phyloP scores from a whole-genome alignment of 2,329 filamentous ascomycete genomes.

The Paraphoma sp. region DNA sequence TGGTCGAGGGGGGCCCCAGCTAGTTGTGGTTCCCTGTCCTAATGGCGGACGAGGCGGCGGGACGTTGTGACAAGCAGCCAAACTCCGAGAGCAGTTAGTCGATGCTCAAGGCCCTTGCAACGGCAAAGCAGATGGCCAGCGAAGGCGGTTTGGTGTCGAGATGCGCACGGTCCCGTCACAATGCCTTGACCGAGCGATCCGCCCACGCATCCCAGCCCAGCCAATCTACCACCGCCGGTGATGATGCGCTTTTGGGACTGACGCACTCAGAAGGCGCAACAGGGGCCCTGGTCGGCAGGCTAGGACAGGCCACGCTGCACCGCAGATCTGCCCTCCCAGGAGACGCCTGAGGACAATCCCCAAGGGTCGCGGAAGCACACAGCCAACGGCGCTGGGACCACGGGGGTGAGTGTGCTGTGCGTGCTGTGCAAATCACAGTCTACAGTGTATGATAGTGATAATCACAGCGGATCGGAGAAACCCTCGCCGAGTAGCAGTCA shows the following conservation, averaged over 20 bases:
- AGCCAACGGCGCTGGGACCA: constrained; percentile 13
- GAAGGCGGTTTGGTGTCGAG: constrained; percentile 35
- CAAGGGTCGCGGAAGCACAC: constrained; percentile 34
- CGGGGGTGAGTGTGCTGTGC: background rate
- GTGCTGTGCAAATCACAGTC: no score
- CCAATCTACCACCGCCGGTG: constrained; percentile 48
- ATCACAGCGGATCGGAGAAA: constrained; percentile 24
- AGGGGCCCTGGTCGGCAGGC: constrained; percentile 32
- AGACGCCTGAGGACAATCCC: constrained; percentile 28
- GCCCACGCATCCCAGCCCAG: constrained; percentile 41
- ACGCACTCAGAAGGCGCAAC: constrained; percentile 19
- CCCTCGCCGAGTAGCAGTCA: constrained; percentile 13
- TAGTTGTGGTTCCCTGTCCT: constrained; percentile 39
- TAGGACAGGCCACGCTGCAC: constrained; percentile 50
- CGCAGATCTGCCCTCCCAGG: constrained; percentile 48
- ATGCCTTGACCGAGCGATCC: constrained; percentile 47
- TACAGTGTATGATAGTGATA: no score
- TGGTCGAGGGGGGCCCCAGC: constrained; percentile 35
- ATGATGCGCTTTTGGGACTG: constrained; percentile 48
- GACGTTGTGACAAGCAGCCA: constrained; percentile 46
- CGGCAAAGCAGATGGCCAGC: constrained; percentile 50
- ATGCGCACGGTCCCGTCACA: constrained; percentile 41
- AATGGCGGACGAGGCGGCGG: constrained; percentile 47
- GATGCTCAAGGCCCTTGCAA: constrained; percentile 43
- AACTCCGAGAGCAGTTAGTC: constrained; percentile 37